A percentile compares a stretch with the other conserved stretches of the same genome.
phyloP scores from a whole-genome alignment of 441 rosid species.

The Populus hybrid region DNA sequence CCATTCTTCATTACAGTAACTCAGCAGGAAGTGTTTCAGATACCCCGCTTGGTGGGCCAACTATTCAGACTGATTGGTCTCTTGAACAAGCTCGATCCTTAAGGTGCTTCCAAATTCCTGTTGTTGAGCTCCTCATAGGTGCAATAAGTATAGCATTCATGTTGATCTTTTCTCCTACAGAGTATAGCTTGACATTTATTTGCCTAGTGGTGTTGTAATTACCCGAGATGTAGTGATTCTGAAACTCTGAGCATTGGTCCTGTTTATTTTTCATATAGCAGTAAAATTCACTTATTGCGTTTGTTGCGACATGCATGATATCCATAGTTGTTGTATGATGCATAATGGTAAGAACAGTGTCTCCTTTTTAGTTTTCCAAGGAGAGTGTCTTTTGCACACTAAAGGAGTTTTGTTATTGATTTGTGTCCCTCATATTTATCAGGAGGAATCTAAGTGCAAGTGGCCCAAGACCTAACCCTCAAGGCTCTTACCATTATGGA shows the following conservation, averaged over 20 bases:
- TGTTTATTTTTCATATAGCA: not conserved
- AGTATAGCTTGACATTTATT: not conserved
- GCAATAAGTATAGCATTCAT: not conserved
- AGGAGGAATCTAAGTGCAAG: conserved; percentile 67
- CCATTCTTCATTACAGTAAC: conserved; percentile 61
- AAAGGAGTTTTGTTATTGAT: not conserved
- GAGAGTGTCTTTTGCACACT: not conserved
- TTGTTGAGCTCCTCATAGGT: not conserved
- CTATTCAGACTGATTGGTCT: conserved; percentile 59
- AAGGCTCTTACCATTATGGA: conserved; percentile 82
- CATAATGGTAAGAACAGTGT: not conserved
- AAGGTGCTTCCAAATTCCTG: conserved; percentile 32
- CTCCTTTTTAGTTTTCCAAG: too few relatives aligned
- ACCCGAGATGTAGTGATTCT: not conserved
- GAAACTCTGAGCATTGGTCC: not conserved
- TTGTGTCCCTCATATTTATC: conserved; percentile 3
- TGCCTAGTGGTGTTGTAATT: not conserved
- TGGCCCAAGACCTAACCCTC: conserved; percentile 83
- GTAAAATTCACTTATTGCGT: not conserved
- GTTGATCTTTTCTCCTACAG: not conserved
- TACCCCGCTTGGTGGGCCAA: conserved; percentile 60
- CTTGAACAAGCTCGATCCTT: conserved; percentile 70
- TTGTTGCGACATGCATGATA: not conserved
- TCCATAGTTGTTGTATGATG: not conserved
- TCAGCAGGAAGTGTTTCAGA: conserved; percentile 56